phyloP scores from a whole-genome alignment of 768 basidiomycete genomes.

The Leccinellum rugosiceps region DNA sequence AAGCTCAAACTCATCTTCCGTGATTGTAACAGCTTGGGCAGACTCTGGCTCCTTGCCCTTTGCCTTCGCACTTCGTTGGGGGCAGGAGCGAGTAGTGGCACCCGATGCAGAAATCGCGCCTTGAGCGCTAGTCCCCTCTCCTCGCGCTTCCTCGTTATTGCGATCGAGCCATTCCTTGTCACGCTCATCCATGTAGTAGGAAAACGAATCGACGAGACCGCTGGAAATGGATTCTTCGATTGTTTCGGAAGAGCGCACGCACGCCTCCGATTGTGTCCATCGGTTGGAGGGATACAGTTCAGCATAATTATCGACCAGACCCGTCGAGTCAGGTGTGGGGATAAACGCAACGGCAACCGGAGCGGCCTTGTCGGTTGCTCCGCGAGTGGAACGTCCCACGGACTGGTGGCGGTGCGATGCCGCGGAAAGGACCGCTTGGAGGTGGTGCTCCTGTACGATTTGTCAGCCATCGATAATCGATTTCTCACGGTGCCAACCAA shows the following conservation, averaged over 20 bases:
- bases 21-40: slow-evolving; percentile 58
- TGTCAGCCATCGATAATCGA: slow-evolving; percentile 55
- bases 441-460: slow-evolving; percentile 51
- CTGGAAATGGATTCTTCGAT: slow-evolving; percentile 70
- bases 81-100: slow-evolving; percentile 53
- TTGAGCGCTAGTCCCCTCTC: slow-evolving; percentile 80
- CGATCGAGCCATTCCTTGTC: slow-evolving; percentile 94
- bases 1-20: slow-evolving; percentile 92
- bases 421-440: slow-evolving; percentile 56
- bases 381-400: slow-evolving; percentile 35
- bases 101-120: slow-evolving; percentile 56
- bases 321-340: slow-evolving; percentile 89
- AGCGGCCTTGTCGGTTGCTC: slow-evolving; percentile 29
- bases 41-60: slow-evolving; percentile 84
- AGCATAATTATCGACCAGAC: slow-evolving; percentile 73
- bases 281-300: slow-evolving; percentile 64
- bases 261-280: slow-evolving; percentile 78
- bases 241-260: slow-evolving; percentile 79
- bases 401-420: slow-evolving; percentile 47
- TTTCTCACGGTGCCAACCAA: slow-evolving; percentile 47
- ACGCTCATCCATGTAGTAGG: slow-evolving; percentile 94
- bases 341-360: slow-evolving; percentile 66
- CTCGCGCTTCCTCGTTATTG: slow-evolving; percentile 83
- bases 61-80: slow-evolving; percentile 63
- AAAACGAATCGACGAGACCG: slow-evolving; percentile 70